Base-by-base conservation (phyloP, 1,139 yeast species). In the Pichia sp. region DNA sequence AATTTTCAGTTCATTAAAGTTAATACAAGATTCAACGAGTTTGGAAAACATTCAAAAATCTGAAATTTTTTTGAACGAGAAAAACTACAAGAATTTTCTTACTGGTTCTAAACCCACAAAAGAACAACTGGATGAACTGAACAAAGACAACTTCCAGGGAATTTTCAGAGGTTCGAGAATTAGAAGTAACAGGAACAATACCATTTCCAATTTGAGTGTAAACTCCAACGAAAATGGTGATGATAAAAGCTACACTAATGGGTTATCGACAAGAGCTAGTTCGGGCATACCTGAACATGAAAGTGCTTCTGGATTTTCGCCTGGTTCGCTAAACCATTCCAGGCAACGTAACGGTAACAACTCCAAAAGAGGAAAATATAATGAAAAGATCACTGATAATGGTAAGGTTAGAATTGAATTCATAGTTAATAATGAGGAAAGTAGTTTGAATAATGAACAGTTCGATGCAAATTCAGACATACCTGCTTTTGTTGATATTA, bases 1-100 rank as follows among this genome's bases (percentile, higher is more conserved):
- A 50, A 85, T 89, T 56, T 88, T 85, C 63, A 84, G 88, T 64
- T 85, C 89, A 49, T 70, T 88, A 63, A 87, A 86, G 60, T 73
- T 88, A 57, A 77, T 90, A 57, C 96, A 89, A 65, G 91, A 85
- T 65, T 79, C 85, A 46, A 84, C 90, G 0, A 79, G 86, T 61
- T 71, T 84, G 55, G 83, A 79, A 60, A 72, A 76, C 40, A 67
- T 70, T 24, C 62, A 64, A 17, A 63, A 65, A 46, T 63, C 61
- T n/a, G 73, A 69, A 49, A 64, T 70, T 6, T 70, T 68, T 51
- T 53, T 70, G 29, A 69, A 68, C 58, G 71, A 68, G 48, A 61
- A 56, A 44, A 70, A 70, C 54, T 69, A 66, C 51, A 60, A 63
- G 29, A 61, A 63, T 48, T 70, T 69, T 51, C 60, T 70, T 41